These are phyloP conservation scores for Alopecurus myosuroides DNA, from an alignment of 176 grass and related monocot genomes.

Conservation along the genomic window DNA sequence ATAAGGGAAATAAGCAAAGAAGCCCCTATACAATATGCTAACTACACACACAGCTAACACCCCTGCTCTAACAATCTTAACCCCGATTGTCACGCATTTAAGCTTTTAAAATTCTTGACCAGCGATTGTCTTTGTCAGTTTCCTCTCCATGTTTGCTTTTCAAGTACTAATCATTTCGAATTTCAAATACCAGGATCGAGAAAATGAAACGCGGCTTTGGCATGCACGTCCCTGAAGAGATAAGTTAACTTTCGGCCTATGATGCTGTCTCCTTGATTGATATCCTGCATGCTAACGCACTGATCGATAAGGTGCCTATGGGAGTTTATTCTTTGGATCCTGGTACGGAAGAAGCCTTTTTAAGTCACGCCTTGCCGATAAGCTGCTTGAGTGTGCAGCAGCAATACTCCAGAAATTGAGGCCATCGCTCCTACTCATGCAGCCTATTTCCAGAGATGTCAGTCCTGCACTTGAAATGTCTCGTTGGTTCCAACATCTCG, in stretches of 20 bases:
- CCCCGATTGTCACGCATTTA: neutral
- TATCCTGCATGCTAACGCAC: too few species aligned
- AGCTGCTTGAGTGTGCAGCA: too few species aligned
- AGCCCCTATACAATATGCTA: too few species aligned
- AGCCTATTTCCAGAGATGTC: neutral
- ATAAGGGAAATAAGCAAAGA: too few species aligned
- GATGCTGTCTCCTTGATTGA: neutral
- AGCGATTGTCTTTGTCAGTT: neutral
- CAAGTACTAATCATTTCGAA: neutral
- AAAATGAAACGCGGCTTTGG: conserved; percentile 89
- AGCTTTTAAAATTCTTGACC: neutral
- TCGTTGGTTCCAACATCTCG: neutral
- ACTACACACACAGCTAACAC: too few species aligned
- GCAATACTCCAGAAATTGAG: neutral
- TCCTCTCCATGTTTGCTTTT: neutral
- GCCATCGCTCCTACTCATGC: neutral
- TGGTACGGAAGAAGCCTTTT: neutral
- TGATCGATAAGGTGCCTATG: too few species aligned
- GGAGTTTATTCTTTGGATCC: neutral
- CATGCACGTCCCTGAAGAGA: conserved; percentile 61
- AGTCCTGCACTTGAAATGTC: neutral
- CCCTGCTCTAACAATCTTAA: too few species aligned
- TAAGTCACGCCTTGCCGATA: too few species aligned
- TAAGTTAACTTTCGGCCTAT: conserved; percentile 32
- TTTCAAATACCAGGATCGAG: conserved; percentile 60